Evolutionary conservation across 257 asterid genomes (phyloP).

Genomic region (Forsythia suspensa): DNA sequence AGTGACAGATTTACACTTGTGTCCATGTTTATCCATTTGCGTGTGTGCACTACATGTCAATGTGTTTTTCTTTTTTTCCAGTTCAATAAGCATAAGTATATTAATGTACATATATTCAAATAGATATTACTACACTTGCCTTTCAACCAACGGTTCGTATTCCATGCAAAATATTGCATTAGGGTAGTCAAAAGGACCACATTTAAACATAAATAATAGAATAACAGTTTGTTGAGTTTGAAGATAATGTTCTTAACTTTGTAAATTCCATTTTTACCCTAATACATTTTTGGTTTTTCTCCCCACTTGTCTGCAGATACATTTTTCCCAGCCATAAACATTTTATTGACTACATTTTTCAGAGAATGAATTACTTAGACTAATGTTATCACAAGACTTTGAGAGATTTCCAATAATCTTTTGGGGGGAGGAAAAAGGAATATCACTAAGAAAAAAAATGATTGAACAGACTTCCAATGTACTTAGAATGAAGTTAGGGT

Average conservation of each 20-base stretch:
- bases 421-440: neutral
- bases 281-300: neutral
- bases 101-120: neutral
- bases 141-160: neutral
- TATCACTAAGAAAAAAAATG: neutral
- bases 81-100: neutral
- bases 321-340: neutral
- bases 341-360: neutral
- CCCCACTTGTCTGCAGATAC: neutral
- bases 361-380: neutral
- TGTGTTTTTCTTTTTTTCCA: neutral
- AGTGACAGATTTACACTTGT: neutral
- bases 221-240: neutral
- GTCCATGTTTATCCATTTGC: neutral
- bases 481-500: slow-evolving; percentile 9
- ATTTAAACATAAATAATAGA: neutral
- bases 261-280: neutral
- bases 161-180: neutral
- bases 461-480: slow-evolving; percentile 8
- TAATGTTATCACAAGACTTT: too few relatives aligned
- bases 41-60: neutral
- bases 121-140: neutral
- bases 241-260: neutral
- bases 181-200: neutral
- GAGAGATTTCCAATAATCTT: neutral